A percentile compares a stretch with the other conserved stretches of the same genome.
phyloP scores from a whole-genome alignment of 2,329 filamentous ascomycete species.

The Teratosphaeriaceae sp. region DNA sequence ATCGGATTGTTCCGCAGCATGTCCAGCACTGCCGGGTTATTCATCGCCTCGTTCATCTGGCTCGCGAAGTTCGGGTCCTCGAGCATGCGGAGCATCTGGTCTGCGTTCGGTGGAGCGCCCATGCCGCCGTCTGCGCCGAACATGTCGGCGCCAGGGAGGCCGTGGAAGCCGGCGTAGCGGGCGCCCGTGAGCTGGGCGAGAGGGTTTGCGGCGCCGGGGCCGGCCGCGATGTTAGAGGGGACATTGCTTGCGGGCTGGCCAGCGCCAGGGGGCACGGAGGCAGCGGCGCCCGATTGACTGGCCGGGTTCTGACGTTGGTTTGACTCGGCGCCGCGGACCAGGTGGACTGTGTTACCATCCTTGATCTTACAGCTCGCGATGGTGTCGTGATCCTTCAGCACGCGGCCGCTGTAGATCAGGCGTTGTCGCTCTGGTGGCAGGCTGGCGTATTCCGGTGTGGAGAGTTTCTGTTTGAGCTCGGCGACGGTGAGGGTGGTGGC shows the following conservation, averaged over 20 bases:
- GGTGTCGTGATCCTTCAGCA: slow-evolving; percentile 90
- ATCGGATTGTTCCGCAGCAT: slow-evolving; percentile 60
- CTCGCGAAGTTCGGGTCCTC: slow-evolving; percentile 81
- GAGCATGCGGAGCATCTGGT: slow-evolving; percentile 77
- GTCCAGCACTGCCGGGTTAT: slow-evolving; percentile 90
- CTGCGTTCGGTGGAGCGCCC: slow-evolving; percentile 76
- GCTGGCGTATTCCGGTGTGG: slow-evolving; percentile 74
- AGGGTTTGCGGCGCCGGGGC: slow-evolving; percentile 74
- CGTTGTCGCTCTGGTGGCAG: slow-evolving; percentile 83
- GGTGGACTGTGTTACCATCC: slow-evolving; percentile 87
- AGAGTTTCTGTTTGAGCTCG: slow-evolving; percentile 85
- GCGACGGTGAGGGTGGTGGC: slow-evolving; percentile 66
- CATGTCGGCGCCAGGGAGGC: slow-evolving; percentile 76
- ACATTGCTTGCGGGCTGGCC: slow-evolving; percentile 53
- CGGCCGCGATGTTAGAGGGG: slow-evolving; percentile 72
- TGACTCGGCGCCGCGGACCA: slow-evolving; percentile 94
- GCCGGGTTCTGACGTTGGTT: slow-evolving; percentile 58
- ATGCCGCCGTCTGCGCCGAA: slow-evolving; percentile 96
- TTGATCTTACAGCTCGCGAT: slow-evolving; percentile 89
- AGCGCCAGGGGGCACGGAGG: slow-evolving; percentile 32
- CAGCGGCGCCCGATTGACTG: slow-evolving; percentile 38
- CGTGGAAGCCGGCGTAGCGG: slow-evolving; percentile 85
- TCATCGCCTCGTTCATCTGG: slow-evolving; percentile 88
- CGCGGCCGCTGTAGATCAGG: slow-evolving; percentile 93
- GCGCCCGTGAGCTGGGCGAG: slow-evolving; percentile 87